Conservation (phyloP, 2,329 filamentous ascomycete species). For the Plectosphaerella sp. region DNA sequence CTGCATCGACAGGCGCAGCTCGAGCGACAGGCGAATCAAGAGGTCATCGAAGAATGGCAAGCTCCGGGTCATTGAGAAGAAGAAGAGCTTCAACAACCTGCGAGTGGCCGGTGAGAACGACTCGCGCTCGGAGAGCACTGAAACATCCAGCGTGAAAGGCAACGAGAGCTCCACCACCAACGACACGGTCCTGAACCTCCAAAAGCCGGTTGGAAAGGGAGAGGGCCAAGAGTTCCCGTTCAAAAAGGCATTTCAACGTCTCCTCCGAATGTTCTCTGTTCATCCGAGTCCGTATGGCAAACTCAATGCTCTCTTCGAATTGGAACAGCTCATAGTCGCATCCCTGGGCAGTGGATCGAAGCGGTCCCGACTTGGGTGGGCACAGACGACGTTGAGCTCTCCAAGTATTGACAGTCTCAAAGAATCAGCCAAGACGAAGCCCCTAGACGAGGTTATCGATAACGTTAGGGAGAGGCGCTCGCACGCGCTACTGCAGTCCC, state of each 20-base stretch:
- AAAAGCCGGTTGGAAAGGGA: slow-evolving; percentile 20
- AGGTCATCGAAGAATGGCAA: slow-evolving; percentile 33
- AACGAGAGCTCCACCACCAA: slow-evolving; percentile 36
- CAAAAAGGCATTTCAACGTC: slow-evolving; percentile 69
- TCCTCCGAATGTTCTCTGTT: slow-evolving; percentile 82
- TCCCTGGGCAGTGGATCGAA: slow-evolving; percentile 47
- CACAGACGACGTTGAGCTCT: slow-evolving; percentile 26
- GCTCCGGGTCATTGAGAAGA: slow-evolving; percentile 55
- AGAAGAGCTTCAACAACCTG: slow-evolving; percentile 64
- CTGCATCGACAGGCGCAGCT: slow-evolving; percentile 59
- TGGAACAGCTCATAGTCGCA: slow-evolving; percentile 76
- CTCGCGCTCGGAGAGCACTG: slow-evolving; percentile 30
- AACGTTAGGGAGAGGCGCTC: slow-evolving; percentile 66
- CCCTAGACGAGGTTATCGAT: slow-evolving; percentile 63
- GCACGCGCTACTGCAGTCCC: slow-evolving; percentile 41
- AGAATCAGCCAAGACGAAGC: slow-evolving; percentile 32
- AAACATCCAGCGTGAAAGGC: slow-evolving; percentile 29
- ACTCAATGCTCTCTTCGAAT: slow-evolving; percentile 74
- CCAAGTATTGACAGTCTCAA: slow-evolving; percentile 14
- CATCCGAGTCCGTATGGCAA: slow-evolving; percentile 87
- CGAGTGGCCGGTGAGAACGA: slow-evolving; percentile 44
- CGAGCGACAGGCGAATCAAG: slow-evolving; percentile 41
- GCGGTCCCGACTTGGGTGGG: slow-evolving; percentile 24
- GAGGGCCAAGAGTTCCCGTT: slow-evolving; percentile 66
- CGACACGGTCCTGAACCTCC: slow-evolving; percentile 25